Base-by-base conservation (phyloP, 768 basidiomycete species). In the Lyophyllum semitale region DNA sequence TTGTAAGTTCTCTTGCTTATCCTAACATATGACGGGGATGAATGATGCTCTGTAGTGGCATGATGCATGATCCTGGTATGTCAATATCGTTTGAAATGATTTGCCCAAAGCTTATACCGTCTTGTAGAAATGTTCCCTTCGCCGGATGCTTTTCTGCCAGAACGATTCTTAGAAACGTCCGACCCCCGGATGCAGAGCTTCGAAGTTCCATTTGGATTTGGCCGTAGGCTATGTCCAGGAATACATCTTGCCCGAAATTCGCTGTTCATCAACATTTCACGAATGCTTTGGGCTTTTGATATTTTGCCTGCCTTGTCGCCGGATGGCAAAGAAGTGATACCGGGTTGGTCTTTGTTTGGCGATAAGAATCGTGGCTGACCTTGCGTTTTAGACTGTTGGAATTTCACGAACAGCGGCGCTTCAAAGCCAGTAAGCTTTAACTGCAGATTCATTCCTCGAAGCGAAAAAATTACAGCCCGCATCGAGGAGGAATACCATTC, bases 191-290 rank as follows among this genome's bases (percentile, higher is more conserved):
- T 72, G 18, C 53, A 65, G 52, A 57, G 64, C 12, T 70, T 71
- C 44, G 68, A 68, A 35, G 63, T 74, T 37, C 68, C 73, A 4
- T 79, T 75, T 59, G 73, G 77, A 26, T 78, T 76, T 48, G 77
- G 77, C 29, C 59, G 76, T 44, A 63, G 75, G 23, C 70, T 74
- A 12, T 77, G 75, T 48, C 73, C 68, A 0, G 73, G 71, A 4
- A 70, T 70, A 60, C 71, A 70, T 27, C 64, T 75, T 18, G 74
- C 74, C 6, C 60, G 61, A 26, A 71, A 69, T 52, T 71, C 69
- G 1, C 48, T 73, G 3, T 68, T 71, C 47, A 69, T 73, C 37
- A 72, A 71, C 46, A 57, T 72, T 17, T 68, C 76, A 7, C 65
- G 68, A 8, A 63, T 78, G 3, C 57, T 77, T 2, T 73, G 73